Base-by-base conservation (phyloP, 1,284 basidiomycete species). In the Tylopilus orsonianus region DNA sequence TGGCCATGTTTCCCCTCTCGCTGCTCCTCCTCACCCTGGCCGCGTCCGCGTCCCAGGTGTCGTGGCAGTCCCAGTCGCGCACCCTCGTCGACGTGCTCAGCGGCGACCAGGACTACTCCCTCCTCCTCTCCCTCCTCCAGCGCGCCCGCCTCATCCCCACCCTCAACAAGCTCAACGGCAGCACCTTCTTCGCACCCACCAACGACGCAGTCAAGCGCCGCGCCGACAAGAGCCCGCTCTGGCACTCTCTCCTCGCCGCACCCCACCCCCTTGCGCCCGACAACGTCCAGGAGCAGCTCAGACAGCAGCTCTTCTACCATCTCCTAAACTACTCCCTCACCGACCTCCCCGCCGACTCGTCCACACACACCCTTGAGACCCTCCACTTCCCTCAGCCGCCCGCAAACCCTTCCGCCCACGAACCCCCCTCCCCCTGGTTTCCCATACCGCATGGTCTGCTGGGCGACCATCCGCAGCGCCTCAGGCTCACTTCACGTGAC, bases 291-390 rank as follows among this genome's bases (percentile, higher is more conserved):
- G 83, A 90, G 56, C 72, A 80, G 49, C 80, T 97, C 40, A 79
- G 96, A 38, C 93, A 97, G 64, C 88, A 93, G 59, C 77, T 99
- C 40, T 87, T 98, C 59, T 99, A 99, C 65, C 97, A 99, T 68
- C 70, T 98, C 36, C 75, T 99, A 55, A 98, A 99, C 70, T 87
- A 86, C 66, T 84, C 90, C 1, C 67, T 97, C 13, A 63, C 75
- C 14, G 61, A 61, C 22, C 60, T 80, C 30, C 80, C 83, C 8
- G 64, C 72, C 8, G 66, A 73, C 26, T 50, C 61, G 5, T 56
- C 71, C 38, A 68, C 73, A 5, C 65, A 70, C 27, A 71, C 75
- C 12, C 74, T 81, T 67, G 61, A 74, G 56, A 93, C 91, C 0
- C 72, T 92, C 4, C 84, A 87, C 55, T 94, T 76, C 68, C 90